A percentile compares a stretch with the other conserved stretches of the same genome.
These are phyloP conservation scores for Marchantia polymorpha DNA, from an alignment of 225 moss, liverwort and hornwort genomes.

Conservation along the genomic window DNA sequence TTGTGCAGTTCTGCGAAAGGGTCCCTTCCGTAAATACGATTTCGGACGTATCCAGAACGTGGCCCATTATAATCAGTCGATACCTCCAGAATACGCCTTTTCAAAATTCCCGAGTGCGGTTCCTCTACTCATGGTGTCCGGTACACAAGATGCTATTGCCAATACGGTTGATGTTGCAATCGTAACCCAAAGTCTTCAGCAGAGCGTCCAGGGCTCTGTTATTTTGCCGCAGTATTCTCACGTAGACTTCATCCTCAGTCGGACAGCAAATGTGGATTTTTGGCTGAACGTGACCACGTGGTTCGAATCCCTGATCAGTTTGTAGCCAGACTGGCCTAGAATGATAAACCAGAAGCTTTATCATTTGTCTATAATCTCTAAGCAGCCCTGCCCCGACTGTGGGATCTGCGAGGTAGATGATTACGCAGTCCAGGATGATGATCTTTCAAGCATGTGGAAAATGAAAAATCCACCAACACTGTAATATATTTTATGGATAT, in stretches of 20 bases:
- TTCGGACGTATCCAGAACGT: not conserved
- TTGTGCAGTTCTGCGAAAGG: not conserved
- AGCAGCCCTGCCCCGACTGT: no score
- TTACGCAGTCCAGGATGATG: no score
- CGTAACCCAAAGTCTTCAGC: not conserved
- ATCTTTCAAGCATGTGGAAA: no score
- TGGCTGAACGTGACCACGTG: not conserved
- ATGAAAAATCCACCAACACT: no score
- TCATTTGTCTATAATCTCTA: no score
- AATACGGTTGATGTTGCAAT: not conserved
- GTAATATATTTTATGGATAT: no score
- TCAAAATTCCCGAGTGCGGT: not conserved
- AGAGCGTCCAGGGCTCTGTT: not conserved
- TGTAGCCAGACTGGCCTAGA: not conserved
- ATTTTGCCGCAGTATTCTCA: not conserved
- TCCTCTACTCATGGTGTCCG: not conserved
- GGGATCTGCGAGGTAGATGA: no score
- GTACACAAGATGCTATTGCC: not conserved
- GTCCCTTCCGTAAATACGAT: not conserved
- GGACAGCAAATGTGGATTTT: constrained; percentile 11
- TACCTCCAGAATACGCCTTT: not conserved
- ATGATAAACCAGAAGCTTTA: no score
- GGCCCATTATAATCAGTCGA: not conserved
- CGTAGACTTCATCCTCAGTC: not conserved
- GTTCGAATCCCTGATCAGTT: not conserved